These are phyloP conservation scores for Fraxinus dipetala DNA, from an alignment of 305 asterid genomes.

Conservation along the genomic window DNA sequence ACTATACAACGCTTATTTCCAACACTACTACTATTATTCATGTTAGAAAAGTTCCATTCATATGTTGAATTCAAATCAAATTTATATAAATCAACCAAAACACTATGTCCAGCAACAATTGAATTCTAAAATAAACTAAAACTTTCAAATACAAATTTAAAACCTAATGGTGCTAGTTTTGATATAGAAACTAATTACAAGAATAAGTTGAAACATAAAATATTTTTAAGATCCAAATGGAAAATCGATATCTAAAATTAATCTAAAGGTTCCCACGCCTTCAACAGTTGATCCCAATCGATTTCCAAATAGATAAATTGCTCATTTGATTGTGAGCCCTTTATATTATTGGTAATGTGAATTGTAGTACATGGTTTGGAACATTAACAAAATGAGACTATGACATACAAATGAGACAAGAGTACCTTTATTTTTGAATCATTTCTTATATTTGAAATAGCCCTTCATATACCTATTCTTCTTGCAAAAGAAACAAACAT, in stretches of 20 bases:
- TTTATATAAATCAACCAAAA: conserved; percentile 5
- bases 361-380: background rate
- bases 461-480: too few relatives aligned
- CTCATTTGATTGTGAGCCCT: background rate
- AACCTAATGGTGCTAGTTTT: background rate
- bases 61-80: conserved; percentile 11
- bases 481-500: too few relatives aligned
- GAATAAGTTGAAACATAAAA: too few relatives aligned
- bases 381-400: background rate
- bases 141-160: background rate
- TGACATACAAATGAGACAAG: background rate
- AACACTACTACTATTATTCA: background rate
- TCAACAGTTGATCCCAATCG: background rate
- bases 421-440: background rate
- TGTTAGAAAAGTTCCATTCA: background rate
- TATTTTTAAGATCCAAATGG: too few relatives aligned
- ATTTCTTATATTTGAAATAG: too few relatives aligned
- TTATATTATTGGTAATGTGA: background rate
- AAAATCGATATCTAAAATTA: too few relatives aligned
- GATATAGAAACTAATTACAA: background rate
- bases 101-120: background rate
- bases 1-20: background rate
- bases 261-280: background rate
- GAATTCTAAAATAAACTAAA: background rate
- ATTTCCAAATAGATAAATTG: background rate